Conservation (phyloP, 169 alveolate genomes). For the Plasmodium knowlesi region DNA sequence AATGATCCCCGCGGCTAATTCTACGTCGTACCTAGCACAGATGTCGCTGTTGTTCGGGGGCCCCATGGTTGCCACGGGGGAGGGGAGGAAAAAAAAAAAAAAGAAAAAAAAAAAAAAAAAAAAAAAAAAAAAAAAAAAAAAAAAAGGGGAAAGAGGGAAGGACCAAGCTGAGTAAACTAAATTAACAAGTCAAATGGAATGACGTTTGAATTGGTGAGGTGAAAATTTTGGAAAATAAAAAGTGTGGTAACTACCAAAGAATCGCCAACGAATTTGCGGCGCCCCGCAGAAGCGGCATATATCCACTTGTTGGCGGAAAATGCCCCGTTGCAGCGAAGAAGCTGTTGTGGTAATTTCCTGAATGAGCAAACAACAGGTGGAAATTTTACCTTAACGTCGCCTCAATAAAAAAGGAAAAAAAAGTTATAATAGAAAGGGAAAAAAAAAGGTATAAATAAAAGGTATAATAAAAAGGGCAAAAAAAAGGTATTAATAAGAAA, state of each 20-base stretch:
- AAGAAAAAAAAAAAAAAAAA: not conserved
- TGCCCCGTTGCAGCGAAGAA: not conserved
- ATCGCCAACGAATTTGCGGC: not conserved
- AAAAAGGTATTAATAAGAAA: no score
- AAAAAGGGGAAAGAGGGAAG: no score
- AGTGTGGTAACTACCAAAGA: not conserved
- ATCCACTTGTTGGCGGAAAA: not conserved
- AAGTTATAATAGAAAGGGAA: no score
- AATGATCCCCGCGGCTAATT: conserved; percentile 33
- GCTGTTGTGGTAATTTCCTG: not conserved
- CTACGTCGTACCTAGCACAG: conserved; percentile 19
- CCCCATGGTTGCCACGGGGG: not conserved
- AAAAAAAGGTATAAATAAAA: no score
- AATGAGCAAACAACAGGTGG: not conserved
- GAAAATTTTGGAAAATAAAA: not conserved
- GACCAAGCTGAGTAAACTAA: not conserved
- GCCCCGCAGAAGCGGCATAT: not conserved
- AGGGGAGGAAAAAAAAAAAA: not conserved
- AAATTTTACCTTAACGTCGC: not conserved
- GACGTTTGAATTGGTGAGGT: not conserved
- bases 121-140: not conserved
- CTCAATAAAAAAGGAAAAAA: not conserved
- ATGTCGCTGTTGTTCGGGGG: not conserved
- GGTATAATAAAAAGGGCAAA: no score
- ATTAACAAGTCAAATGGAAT: not conserved